Evolutionary conservation across 768 basidiomycete genomes (phyloP), one percentile per base, ranked within the genome.

Genomic region (Termitomyces sp.): DNA sequence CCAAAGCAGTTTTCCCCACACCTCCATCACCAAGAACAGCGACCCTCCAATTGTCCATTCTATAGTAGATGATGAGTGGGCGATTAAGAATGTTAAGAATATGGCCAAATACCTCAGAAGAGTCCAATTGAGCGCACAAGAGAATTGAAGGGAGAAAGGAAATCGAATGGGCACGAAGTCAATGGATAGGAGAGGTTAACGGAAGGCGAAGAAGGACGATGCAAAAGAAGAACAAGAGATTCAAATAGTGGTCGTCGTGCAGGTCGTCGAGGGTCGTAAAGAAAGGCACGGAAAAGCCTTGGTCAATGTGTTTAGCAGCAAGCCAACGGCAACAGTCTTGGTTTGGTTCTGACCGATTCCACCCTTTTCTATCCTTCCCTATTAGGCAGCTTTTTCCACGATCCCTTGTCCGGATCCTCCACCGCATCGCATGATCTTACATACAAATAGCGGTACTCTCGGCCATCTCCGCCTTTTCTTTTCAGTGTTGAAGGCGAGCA

Each of bases 11-110:
- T 80, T 98, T 98, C 57, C 94, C 94, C 49, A 98, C 94, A 76
- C 94, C 94, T 74, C 94, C 94, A 76, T 98, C 94, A 63, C 94
- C 94, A 58, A 97, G 83, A 64, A 97, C 92, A 61, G 94, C 93
- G 65, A 97, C 89, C 79, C 93, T 88, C 92, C 92, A 94, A 72
- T 87, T 88, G 78, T 94, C 92, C 92, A 94, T 93, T 79, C 76
- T 79, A 62, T 50, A 61, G 43, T 49, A 41, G 56, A 59, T 51
- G 54, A 65, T 62, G 58, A 63, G 63, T 57, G 56, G 60, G 58
- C 47, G 47, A 59, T 60, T 51, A 56, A 53, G 32, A 33, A 57
- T 60, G 57, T 58, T 56, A 58, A 56, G 46, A 54, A 48, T 30
- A 56, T 36, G 24, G 18, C 51, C 53, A 54, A 38, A 33, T 66